Evolutionary conservation across 2,329 filamentous ascomycete genomes (phyloP).

Genomic region (Piedraia hortae): DNA sequence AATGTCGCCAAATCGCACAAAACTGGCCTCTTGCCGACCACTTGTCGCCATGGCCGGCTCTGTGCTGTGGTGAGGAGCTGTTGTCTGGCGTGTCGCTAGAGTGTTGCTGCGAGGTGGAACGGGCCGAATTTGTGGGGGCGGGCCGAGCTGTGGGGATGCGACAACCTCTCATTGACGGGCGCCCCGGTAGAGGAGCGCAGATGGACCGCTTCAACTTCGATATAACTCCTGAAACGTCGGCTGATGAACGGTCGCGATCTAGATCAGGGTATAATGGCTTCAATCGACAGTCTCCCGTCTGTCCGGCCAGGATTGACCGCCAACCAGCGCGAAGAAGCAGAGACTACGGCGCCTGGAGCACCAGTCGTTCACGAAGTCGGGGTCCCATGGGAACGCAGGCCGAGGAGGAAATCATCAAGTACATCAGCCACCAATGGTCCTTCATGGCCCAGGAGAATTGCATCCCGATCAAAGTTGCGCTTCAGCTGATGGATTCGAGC

Average conservation of each 20-base stretch:
- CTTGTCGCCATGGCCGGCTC: slow-evolving; percentile 23
- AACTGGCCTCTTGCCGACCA: slow-evolving; percentile 14
- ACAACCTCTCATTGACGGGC: slow-evolving; percentile 4
- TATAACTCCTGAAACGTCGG: slow-evolving; percentile 12
- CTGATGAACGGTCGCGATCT: slow-evolving; percentile 12
- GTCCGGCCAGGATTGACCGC: slow-evolving; percentile 16
- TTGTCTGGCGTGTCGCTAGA: slow-evolving; percentile 1
- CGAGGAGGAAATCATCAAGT: slow-evolving; percentile 37
- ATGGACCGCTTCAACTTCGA: slow-evolving; percentile 13
- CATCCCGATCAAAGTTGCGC: slow-evolving; percentile 75
- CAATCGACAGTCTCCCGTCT: slow-evolving; percentile 2
- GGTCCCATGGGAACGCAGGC: slow-evolving; percentile 13
- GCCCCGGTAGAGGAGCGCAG: slow-evolving; percentile 3
- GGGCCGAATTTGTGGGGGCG: slow-evolving; percentile 24
- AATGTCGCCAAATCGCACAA: slow-evolving; percentile 31
- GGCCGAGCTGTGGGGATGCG: slow-evolving; percentile 2
- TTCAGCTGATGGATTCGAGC: slow-evolving; percentile 81
- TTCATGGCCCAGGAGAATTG: slow-evolving; percentile 75
- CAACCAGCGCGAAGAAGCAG: slow-evolving; percentile 16
- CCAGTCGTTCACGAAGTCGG: slow-evolving; percentile 5
- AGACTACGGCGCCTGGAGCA: slow-evolving; percentile 3
- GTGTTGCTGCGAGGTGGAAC: neutral
- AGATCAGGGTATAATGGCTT: slow-evolving; percentile 16
- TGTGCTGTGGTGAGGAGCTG: slow-evolving; percentile 19
- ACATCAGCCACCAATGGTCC: slow-evolving; percentile 73